Percentiles rank a stretch among this genome's conserved stretches.
Conservation (phyloP, 805 yeast genomes). For the Ogataea populi-albae region DNA sequence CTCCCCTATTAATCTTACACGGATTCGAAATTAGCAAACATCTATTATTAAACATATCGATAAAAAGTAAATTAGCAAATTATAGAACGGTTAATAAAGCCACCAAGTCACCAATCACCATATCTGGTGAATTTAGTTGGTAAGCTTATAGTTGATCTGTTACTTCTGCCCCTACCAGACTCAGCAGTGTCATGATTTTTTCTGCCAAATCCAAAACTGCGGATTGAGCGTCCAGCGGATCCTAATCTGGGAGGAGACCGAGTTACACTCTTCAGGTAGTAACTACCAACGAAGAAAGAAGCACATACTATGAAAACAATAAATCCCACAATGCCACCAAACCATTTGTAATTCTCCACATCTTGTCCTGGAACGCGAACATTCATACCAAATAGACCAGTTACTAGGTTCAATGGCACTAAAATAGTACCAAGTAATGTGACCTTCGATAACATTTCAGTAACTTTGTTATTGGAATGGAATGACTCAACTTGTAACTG, state of each 20-base stretch:
- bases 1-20: too few species aligned
- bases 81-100: too few species aligned
- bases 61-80: too few species aligned
- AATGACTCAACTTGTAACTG: constrained; percentile 92
- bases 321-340: constrained; percentile 33
- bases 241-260: constrained; percentile 11
- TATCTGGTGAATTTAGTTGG: constrained; percentile 32
- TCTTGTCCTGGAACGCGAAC: constrained; percentile 77
- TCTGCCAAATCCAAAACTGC: constrained; percentile 30
- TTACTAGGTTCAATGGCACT: constrained; percentile 84
- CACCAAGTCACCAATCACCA: constrained; percentile 28
- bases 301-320: constrained; percentile 26
- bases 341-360: constrained; percentile 51
- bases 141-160: constrained; percentile 29
- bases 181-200: constrained; percentile 12
- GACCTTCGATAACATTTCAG: constrained; percentile 84
- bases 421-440: constrained; percentile 87
- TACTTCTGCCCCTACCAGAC: constrained; percentile 17
- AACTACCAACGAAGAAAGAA: constrained; percentile 22
- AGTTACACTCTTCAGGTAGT: constrained; percentile 23
- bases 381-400: constrained; percentile 96
- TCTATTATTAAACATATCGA: too few species aligned
- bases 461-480: constrained; percentile 77
- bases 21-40: too few species aligned
- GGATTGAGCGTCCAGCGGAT: constrained; percentile 23